Conservation (phyloP, 2,329 filamentous ascomycete species). For the Monosporascus cannonballus region DNA sequence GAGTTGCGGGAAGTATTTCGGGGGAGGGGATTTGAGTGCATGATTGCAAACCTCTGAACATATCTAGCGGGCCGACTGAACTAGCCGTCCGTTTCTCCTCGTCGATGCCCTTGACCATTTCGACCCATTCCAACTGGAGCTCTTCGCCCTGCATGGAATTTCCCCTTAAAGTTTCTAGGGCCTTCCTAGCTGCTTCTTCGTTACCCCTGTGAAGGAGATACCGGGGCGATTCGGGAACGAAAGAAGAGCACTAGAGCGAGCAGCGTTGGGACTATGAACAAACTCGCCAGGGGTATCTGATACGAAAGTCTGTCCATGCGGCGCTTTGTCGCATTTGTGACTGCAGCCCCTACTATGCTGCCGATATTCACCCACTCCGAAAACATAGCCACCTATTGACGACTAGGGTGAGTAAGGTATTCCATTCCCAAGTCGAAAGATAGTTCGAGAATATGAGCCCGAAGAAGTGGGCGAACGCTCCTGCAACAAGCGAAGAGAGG, state of each 20-base stretch:
- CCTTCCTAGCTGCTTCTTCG: constrained; percentile 17
- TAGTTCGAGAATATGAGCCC: background rate
- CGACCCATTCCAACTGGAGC: constrained; percentile 33
- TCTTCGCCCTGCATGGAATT: constrained; percentile 23
- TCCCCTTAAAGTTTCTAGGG: constrained; percentile 25
- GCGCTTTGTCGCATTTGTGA: constrained; percentile 34
- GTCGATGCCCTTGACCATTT: constrained; percentile 33
- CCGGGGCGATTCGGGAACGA: constrained; percentile 40
- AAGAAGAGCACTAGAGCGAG: constrained; percentile 39
- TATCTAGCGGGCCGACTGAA: constrained; percentile 29
- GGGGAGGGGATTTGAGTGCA: background rate
- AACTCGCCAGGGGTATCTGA: constrained; percentile 39
- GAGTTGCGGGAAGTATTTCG: too few relatives aligned
- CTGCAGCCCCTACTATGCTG: constrained; percentile 37
- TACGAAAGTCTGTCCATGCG: constrained; percentile 33
- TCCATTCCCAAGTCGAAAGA: background rate
- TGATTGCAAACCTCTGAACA: constrained; percentile 25
- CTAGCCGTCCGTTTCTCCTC: constrained; percentile 28
- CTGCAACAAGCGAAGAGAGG: constrained; percentile 40
- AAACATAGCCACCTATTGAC: constrained; percentile 28
- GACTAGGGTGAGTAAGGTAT: background rate
- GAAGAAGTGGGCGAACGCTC: constrained; percentile 39
- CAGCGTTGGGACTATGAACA: constrained; percentile 40
- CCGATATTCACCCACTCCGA: constrained; percentile 44
- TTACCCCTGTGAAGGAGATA: constrained; percentile 33